These are phyloP conservation scores for Mortierella sp. DNA, from an alignment of 371 early-diverging fungal species.

Conservation along the genomic window DNA sequence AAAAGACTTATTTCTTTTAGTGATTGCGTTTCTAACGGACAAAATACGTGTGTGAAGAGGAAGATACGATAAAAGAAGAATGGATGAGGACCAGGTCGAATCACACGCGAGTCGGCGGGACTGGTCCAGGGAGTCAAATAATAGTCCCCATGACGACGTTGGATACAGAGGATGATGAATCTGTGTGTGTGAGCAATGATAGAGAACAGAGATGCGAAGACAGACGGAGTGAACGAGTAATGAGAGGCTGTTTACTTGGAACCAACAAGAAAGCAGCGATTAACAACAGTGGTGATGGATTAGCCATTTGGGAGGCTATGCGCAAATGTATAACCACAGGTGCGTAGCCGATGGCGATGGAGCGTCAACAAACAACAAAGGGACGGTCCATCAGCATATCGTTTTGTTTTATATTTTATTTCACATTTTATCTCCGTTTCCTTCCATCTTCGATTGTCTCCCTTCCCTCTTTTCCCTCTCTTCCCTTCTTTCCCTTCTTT, in stretches of 20 bases:
- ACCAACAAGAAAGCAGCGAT: not conserved
- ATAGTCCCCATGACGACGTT: not conserved
- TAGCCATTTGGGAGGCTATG: not conserved
- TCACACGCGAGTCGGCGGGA: not conserved
- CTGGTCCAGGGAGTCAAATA: not conserved
- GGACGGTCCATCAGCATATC: no score
- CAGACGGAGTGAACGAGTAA: not conserved
- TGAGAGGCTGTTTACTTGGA: no score
- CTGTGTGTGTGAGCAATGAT: not conserved
- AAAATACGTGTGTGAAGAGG: not conserved
- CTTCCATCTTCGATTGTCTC: not conserved
- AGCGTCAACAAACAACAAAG: no score
- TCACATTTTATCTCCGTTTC: not conserved
- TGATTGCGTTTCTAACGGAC: not conserved
- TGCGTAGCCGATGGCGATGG: slow-evolving; percentile 10
- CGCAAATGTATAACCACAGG: not conserved
- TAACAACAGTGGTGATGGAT: not conserved
- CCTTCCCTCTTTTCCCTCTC: not conserved
- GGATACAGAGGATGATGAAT: not conserved
- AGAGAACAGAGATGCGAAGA: not conserved
- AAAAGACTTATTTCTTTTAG: not conserved
- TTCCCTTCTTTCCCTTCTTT: not conserved
- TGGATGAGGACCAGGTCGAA: not conserved
- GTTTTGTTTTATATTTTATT: not conserved
- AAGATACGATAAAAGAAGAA: not conserved